These are phyloP conservation scores for Arctium minus DNA, from an alignment of 129 eudicot genomes.

Conservation along the genomic window DNA sequence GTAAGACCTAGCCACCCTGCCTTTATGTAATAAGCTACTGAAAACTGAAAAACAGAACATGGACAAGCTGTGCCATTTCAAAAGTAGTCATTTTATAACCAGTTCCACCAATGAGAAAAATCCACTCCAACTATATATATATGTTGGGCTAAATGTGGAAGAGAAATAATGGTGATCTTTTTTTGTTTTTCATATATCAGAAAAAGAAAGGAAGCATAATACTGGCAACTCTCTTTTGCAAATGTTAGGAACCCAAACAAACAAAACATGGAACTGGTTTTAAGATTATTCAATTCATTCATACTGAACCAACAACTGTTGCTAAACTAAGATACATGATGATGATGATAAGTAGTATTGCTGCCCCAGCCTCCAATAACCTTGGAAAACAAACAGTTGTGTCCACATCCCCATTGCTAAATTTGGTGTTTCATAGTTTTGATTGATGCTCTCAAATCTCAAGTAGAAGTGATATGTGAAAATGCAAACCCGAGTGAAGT, in stretches of 20 bases:
- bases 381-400: background rate
- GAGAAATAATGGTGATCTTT: background rate
- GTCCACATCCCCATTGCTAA: conserved; percentile 3
- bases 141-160: too few species aligned
- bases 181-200: background rate
- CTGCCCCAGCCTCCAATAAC: background rate
- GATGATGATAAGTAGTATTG: background rate
- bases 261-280: conserved; percentile 12
- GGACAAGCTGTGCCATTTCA: too few species aligned
- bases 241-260: background rate
- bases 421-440: background rate
- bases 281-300: conserved; percentile 20
- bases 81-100: too few species aligned
- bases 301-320: conserved; percentile 14
- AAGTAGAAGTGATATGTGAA: background rate
- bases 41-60: too few species aligned
- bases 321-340: conserved; percentile 25
- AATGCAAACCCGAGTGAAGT: background rate
- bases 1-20: too few species aligned
- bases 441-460: background rate
- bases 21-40: too few species aligned
- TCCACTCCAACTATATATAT: background rate
- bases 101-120: too few species aligned
- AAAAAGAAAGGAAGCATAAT: background rate
- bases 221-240: background rate